phyloP scores from a whole-genome alignment of 108 stramenopile species.

The Seminavis robusta region DNA sequence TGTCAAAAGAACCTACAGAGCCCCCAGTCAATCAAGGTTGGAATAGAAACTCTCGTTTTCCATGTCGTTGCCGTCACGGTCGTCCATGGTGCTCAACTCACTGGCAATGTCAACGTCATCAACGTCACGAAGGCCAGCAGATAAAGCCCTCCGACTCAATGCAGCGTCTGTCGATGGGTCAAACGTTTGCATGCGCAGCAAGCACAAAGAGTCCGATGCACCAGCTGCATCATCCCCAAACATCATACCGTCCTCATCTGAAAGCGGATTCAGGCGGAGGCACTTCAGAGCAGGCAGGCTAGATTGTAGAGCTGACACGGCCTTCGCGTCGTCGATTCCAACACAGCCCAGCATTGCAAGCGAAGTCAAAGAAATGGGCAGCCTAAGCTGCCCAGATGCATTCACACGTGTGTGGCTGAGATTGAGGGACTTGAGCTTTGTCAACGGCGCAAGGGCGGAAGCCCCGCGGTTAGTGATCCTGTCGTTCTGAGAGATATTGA shows the following conservation, averaged over 20 bases:
- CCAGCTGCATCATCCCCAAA: background rate
- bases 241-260: conserved; percentile 60
- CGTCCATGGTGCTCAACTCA: too few species aligned
- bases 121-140: too few species aligned
- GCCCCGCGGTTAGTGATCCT: conserved; percentile 80
- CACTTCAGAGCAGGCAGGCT: conserved; percentile 71
- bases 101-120: too few species aligned
- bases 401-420: conserved; percentile 75
- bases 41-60: too few species aligned
- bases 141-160: too few species aligned
- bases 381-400: conserved; percentile 42
- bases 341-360: conserved; percentile 74
- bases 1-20: too few species aligned
- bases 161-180: too few species aligned
- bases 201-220: background rate
- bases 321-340: conserved; percentile 46
- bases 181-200: too few species aligned
- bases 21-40: too few species aligned
- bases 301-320: conserved; percentile 49
- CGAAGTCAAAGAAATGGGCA: conserved; percentile 54
- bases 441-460: conserved; percentile 58
- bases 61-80: too few species aligned
- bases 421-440: conserved; percentile 76
- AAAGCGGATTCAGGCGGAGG: conserved; percentile 50
- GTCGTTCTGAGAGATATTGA: conserved; percentile 84